Percentiles rank a stretch among this genome's conserved stretches.
Evolutionary conservation across 495 filamentous ascomycete species (phyloP).

Genomic region (Sabuloglossum arenarium): DNA sequence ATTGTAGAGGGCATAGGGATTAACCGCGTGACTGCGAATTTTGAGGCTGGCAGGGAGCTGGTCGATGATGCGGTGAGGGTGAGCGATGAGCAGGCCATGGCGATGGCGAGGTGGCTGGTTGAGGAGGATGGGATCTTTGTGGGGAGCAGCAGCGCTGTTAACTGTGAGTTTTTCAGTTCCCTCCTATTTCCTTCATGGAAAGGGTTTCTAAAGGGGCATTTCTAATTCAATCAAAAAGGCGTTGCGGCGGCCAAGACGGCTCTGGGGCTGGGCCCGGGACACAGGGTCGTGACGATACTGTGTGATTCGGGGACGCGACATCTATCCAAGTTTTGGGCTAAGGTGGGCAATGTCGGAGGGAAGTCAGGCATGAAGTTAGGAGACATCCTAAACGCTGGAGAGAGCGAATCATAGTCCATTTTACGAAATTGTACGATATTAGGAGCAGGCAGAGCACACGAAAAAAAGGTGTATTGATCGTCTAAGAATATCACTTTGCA

Average conservation of each 20-base stretch:
- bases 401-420: no score
- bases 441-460: not conserved
- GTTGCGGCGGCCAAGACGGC: conserved; percentile 74
- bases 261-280: conserved; percentile 48
- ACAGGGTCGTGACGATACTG: conserved; percentile 72
- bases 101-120: conserved; percentile 87
- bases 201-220: no score
- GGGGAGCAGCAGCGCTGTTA: conserved; percentile 86
- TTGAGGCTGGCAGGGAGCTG: conserved; percentile 63
- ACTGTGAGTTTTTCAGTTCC: conserved; percentile 35
- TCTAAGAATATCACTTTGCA: no score
- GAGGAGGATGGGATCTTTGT: conserved; percentile 92
- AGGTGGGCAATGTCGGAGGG: conserved; percentile 29
- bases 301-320: conserved; percentile 86
- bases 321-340: conserved; percentile 79
- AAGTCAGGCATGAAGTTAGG: conserved; percentile 28
- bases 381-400: conserved; percentile 29
- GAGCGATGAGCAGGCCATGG: conserved; percentile 74
- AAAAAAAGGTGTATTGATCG: not conserved
- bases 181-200: not conserved
- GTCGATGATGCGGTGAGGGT: conserved; percentile 84
- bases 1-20: conserved; percentile 94
- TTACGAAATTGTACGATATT: no score
- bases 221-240: conserved; percentile 18
- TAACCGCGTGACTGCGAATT: conserved; percentile 78